These are phyloP conservation scores for Leucosporidium scottii DNA, from an alignment of 768 basidiomycete genomes.

Conservation along the genomic window DNA sequence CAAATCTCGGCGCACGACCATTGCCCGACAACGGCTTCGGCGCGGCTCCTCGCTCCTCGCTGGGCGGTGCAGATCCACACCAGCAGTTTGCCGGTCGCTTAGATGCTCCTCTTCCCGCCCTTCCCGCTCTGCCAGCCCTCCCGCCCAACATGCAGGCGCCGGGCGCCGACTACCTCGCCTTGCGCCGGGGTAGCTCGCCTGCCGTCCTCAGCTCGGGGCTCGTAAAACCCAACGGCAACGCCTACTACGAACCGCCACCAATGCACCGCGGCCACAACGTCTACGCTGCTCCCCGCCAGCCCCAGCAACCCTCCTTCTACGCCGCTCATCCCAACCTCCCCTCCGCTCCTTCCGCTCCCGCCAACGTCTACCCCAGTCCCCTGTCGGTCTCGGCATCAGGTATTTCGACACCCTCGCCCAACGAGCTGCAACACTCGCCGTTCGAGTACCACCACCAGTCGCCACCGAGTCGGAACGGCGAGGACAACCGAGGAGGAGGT, in stretches of 20 bases:
- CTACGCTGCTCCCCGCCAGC: neutral
- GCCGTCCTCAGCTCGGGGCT: constrained; percentile 1
- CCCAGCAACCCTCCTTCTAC: neutral
- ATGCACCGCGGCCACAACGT: neutral
- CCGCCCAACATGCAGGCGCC: neutral
- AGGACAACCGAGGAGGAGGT: neutral
- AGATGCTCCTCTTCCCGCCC: neutral
- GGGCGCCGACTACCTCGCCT: neutral
- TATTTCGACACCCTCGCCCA: neutral
- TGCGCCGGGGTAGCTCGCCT: constrained; percentile 5
- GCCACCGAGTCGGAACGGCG: neutral
- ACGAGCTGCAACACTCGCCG: neutral
- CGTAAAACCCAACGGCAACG: neutral
- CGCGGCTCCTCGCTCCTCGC: neutral
- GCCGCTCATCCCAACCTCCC: neutral
- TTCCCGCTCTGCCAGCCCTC: neutral
- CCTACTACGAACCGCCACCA: neutral
- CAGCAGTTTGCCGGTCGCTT: no score
- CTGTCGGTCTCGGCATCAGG: neutral
- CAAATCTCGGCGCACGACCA: neutral
- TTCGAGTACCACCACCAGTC: neutral
- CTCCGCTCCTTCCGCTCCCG: neutral
- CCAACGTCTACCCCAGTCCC: neutral
- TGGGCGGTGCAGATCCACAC: neutral
- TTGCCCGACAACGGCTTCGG: neutral